Evolutionary conservation across 2,329 filamentous ascomycete genomes (phyloP).

Genomic region (Furcasterigmium furcatum): DNA sequence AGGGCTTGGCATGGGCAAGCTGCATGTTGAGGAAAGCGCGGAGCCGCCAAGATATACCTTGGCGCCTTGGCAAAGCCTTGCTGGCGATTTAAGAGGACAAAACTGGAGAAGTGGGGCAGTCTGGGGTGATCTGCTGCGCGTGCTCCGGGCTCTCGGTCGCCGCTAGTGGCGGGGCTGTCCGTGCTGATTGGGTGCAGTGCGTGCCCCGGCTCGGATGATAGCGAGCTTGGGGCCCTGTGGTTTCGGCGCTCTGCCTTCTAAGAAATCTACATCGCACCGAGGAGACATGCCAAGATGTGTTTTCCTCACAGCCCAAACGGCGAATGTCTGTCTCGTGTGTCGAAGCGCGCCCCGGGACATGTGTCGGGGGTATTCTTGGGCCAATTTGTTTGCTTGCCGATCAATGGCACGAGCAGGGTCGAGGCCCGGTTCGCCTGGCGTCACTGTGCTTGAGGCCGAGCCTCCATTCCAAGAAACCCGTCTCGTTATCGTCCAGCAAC

Average conservation of each 20-base stretch:
- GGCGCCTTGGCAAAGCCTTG: neutral
- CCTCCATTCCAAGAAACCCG: too few relatives aligned
- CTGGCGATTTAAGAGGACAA: neutral
- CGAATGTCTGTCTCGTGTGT: neutral
- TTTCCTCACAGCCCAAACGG: neutral
- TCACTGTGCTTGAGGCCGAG: neutral
- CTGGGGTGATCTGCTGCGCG: neutral
- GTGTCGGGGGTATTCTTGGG: too few relatives aligned
- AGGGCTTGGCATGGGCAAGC: neutral
- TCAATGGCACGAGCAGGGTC: too few relatives aligned
- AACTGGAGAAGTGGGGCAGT: neutral
- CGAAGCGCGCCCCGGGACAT: too few relatives aligned
- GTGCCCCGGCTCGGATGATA: neutral
- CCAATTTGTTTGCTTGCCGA: too few relatives aligned
- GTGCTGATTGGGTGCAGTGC: neutral
- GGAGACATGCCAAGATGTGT: neutral
- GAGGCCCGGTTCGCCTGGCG: too few relatives aligned
- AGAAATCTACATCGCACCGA: too few relatives aligned
- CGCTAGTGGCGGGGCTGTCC: neutral
- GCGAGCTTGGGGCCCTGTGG: neutral
- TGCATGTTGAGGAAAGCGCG: neutral
- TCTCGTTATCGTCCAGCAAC: neutral
- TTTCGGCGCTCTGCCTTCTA: constrained; percentile 1
- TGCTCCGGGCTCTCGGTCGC: neutral
- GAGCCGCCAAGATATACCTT: neutral